These are phyloP conservation scores for Boletus rufocinnamomeus DNA, from an alignment of 768 basidiomycete genomes.

Conservation along the genomic window DNA sequence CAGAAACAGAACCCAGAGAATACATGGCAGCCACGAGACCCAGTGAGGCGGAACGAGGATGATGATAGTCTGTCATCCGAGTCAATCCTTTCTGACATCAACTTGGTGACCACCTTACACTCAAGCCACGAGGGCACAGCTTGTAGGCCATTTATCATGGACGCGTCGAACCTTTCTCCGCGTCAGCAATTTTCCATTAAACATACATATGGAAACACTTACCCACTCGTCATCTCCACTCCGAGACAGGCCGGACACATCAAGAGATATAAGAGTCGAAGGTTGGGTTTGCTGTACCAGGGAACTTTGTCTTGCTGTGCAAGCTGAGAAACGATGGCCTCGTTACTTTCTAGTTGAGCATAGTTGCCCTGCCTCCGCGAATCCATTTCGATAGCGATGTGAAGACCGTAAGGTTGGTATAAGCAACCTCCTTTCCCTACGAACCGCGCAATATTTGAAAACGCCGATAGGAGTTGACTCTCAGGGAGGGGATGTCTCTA, in stretches of 20 bases:
- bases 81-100: background rate
- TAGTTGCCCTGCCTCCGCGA: background rate
- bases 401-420: background rate
- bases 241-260: slow-evolving; percentile 45
- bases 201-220: background rate
- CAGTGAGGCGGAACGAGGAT: slow-evolving; percentile 50
- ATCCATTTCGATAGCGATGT: slow-evolving; percentile 6
- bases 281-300: slow-evolving; percentile 65
- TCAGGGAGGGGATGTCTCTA: background rate
- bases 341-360: slow-evolving; percentile 1
- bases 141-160: slow-evolving; percentile 65
- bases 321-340: slow-evolving; percentile 22
- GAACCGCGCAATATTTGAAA: background rate
- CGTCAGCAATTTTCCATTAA: background rate
- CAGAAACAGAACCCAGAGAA: slow-evolving; percentile 57
- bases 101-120: slow-evolving; percentile 39
- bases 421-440: too few relatives aligned
- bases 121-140: slow-evolving; percentile 57
- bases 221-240: slow-evolving; percentile 26
- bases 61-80: slow-evolving; percentile 47
- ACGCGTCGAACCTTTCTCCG: slow-evolving; percentile 36
- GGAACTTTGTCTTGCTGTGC: slow-evolving; percentile 49
- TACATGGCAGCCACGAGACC: slow-evolving; percentile 47
- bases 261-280: slow-evolving; percentile 55
- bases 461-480: background rate